Conservation (phyloP, 768 basidiomycete genomes). For the Xerocomus brunneocitrinus region DNA sequence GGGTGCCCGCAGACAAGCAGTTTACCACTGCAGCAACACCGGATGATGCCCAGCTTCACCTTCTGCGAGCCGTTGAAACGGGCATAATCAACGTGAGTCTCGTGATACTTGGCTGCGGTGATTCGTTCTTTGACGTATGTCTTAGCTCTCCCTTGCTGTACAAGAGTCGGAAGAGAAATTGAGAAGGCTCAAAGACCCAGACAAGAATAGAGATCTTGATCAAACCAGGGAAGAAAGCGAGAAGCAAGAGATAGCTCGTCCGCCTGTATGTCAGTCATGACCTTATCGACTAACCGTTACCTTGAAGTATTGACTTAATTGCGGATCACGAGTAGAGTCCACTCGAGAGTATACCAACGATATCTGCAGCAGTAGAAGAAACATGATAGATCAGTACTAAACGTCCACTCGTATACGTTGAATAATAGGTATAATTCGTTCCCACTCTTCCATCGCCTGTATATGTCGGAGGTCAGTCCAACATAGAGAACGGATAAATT, state of each 20-base stretch:
- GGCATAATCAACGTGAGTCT: constrained; percentile 70
- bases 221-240: constrained; percentile 12
- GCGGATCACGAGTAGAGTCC: constrained; percentile 8
- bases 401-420: constrained; percentile 93
- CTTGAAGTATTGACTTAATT: constrained; percentile 3
- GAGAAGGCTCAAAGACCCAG: constrained; percentile 11
- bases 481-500: background rate
- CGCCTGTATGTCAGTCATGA: background rate
- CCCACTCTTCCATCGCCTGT: constrained; percentile 97
- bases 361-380: constrained; percentile 12
- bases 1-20: constrained; percentile 69
- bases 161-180: constrained; percentile 79
- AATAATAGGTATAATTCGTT: constrained; percentile 87
- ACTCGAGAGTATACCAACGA: constrained; percentile 6
- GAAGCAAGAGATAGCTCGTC: background rate
- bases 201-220: constrained; percentile 1
- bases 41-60: constrained; percentile 66
- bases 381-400: constrained; percentile 36
- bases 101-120: background rate
- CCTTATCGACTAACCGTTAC: background rate
- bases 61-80: constrained; percentile 78
- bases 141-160: constrained; percentile 67
- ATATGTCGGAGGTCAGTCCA: constrained; percentile 5
- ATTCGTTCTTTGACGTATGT: constrained; percentile 4
- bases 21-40: constrained; percentile 64